Evolutionary conservation across 768 basidiomycete genomes (phyloP), one percentile per base, ranked within the genome.

Genomic region (Dictyophora rubrovolvata): DNA sequence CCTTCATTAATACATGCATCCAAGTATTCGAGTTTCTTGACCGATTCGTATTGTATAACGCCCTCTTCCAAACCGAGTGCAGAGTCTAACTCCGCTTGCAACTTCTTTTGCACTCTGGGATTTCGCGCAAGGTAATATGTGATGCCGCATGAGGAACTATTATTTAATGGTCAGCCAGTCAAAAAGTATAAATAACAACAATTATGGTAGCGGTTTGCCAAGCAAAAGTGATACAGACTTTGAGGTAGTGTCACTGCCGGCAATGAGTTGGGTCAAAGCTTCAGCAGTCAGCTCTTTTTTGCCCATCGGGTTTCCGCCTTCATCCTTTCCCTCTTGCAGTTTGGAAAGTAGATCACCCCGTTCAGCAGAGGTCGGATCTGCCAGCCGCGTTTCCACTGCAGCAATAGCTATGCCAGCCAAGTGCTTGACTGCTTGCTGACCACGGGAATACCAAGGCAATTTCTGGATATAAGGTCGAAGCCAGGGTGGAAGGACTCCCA

Each of bases 181-280:
- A 47, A 17, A 23, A 28, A 22, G 48, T n/a, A 54, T n/a, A n/a
- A n/a, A n/a, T n/a, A n/a, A n/a, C n/a, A n/a, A n/a, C n/a, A n/a
- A n/a, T n/a, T n/a, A n/a, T n/a, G n/a, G n/a, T n/a, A n/a, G n/a
- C n/a, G n/a, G n/a, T n/a, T n/a, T n/a, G n/a, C n/a, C n/a, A 33
- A n/a, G 48, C 48, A n/a, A 16, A 67, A 23, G 47, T 33, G 63
- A 50, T 22, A 59, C 84, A 61, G 64, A 90, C 89, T 95, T 96
- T 50, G 92, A 93, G 0, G 93, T 95, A 1, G 93, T 96, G 66
- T 96, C 93, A 3, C 86, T 88, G 1, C 92, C 92, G 6, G 90
- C 90, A 63, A 93, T 92, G 17, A 93, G 77, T 52, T 92, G 81
- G 0, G 91, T 92, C 18, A 89, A 71, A 49, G 87, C 86, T 73